Evolutionary conservation across 306 rosid species (phyloP).

Genomic region (Erythrophleum fordii): DNA sequence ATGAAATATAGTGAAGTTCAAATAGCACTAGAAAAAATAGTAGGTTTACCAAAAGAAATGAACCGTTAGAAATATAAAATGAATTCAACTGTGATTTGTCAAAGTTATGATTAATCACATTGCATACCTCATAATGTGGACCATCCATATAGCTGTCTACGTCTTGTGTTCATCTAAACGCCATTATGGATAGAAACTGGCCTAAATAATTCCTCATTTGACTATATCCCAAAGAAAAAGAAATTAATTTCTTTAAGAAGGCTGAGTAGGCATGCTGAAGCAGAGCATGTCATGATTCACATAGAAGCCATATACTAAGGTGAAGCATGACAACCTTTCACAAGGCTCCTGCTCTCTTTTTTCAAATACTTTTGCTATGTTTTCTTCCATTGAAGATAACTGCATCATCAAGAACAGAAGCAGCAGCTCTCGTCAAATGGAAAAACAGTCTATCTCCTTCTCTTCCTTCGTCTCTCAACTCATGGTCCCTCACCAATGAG

Average conservation of each 20-base stretch:
- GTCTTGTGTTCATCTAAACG: neutral
- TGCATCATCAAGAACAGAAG: constrained; percentile 63
- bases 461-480: constrained; percentile 41
- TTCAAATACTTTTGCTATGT: constrained; percentile 38
- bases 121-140: neutral
- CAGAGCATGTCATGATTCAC: neutral
- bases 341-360: constrained; percentile 24
- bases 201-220: neutral
- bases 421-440: constrained; percentile 69
- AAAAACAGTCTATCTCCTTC: constrained; percentile 47
- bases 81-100: neutral
- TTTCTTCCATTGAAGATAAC: constrained; percentile 47
- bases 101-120: neutral
- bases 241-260: neutral
- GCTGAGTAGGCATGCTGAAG: neutral
- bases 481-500: constrained; percentile 62
- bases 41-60: too few relatives aligned
- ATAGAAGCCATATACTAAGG: neutral
- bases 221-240: neutral
- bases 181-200: neutral
- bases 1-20: neutral
- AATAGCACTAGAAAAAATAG: neutral
- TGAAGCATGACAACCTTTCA: constrained; percentile 42
- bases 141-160: neutral
- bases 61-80: neutral